A percentile compares a stretch with the other conserved stretches of the same genome.
These are phyloP conservation scores for Eudorina sp. DNA, from an alignment of 139 green algal species.

Conservation along the genomic window DNA sequence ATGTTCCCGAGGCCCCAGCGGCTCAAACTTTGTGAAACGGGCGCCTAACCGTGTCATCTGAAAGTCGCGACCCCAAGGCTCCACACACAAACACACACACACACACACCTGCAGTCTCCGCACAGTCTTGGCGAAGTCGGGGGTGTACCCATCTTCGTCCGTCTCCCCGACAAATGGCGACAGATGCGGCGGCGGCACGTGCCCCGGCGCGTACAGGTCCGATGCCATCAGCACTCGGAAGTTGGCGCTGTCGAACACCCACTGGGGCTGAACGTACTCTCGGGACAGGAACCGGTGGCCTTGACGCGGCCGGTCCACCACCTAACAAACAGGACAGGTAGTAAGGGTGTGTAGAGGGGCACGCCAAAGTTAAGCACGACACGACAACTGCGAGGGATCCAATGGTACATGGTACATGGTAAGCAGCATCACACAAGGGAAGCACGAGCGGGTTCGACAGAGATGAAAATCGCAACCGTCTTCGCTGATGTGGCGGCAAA, in stretches of 20 bases:
- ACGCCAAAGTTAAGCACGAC: too few species aligned
- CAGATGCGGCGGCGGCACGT: slow-evolving; percentile 92
- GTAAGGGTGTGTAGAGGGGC: too few species aligned
- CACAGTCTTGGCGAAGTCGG: slow-evolving; percentile 90
- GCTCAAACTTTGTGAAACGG: too few species aligned
- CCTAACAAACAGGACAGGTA: slow-evolving; percentile 48
- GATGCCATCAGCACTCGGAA: slow-evolving; percentile 82
- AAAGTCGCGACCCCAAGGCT: too few species aligned
- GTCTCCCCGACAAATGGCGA: slow-evolving; percentile 94
- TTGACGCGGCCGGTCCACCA: slow-evolving; percentile 85
- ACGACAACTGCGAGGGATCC: too few species aligned
- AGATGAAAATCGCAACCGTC: too few species aligned
- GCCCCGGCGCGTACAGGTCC: slow-evolving; percentile 86
- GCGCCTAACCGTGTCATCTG: too few species aligned
- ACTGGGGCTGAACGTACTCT: slow-evolving; percentile 98
- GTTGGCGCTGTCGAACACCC: slow-evolving; percentile 97
- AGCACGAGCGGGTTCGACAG: too few species aligned
- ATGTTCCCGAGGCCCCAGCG: too few species aligned
- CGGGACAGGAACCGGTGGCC: slow-evolving; percentile 81
- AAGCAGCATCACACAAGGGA: too few species aligned
- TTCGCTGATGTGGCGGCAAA: too few species aligned
- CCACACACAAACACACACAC: background rate
- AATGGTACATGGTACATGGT: too few species aligned
- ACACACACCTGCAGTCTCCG: slow-evolving; percentile 82
- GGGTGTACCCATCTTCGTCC: slow-evolving; percentile 95